A percentile compares a stretch with the other conserved stretches of the same genome.
These are phyloP conservation scores for Trichophyton equinum DNA, from an alignment of 2,329 filamentous ascomycete genomes.

Conservation along the genomic window DNA sequence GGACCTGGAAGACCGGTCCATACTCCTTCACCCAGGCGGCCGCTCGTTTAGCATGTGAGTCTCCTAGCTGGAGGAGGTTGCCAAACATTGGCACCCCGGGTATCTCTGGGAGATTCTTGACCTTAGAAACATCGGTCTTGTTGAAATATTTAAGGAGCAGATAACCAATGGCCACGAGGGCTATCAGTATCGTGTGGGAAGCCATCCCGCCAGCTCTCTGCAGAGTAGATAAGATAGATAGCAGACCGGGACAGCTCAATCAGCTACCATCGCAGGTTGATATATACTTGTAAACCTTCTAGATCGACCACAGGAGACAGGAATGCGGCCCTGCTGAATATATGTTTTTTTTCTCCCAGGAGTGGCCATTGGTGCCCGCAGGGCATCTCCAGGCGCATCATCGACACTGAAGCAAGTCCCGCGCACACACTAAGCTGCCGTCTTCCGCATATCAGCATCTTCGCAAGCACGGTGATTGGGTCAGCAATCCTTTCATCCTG, in stretches of 20 bases:
- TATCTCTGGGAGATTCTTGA: constrained; percentile 50
- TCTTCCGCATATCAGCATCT: not conserved
- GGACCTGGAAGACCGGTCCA: constrained; percentile 53
- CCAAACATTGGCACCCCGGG: constrained; percentile 52
- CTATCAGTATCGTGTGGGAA: constrained; percentile 15
- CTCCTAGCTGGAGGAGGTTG: constrained; percentile 49
- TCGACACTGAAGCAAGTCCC: not conserved
- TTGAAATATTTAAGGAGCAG: constrained; percentile 33
- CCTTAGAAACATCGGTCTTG: constrained; percentile 46
- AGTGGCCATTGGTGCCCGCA: not conserved
- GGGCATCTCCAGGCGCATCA: not conserved
- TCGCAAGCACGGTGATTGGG: not conserved
- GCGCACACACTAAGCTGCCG: not conserved
- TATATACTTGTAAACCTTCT: not conserved
- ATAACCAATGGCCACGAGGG: constrained; percentile 26
- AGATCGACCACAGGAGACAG: not conserved
- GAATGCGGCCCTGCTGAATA: not conserved
- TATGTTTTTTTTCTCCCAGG: not conserved
- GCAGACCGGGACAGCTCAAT: not conserved
- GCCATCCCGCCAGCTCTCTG: constrained; percentile 7
- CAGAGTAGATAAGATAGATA: not conserved
- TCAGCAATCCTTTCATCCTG: not conserved
- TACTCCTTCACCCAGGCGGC: constrained; percentile 48
- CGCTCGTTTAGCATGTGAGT: constrained; percentile 43
- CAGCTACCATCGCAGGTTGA: not conserved